Evolutionary conservation across 495 filamentous ascomycete genomes (phyloP).

Genomic region (Penicillium robsamsonii): DNA sequence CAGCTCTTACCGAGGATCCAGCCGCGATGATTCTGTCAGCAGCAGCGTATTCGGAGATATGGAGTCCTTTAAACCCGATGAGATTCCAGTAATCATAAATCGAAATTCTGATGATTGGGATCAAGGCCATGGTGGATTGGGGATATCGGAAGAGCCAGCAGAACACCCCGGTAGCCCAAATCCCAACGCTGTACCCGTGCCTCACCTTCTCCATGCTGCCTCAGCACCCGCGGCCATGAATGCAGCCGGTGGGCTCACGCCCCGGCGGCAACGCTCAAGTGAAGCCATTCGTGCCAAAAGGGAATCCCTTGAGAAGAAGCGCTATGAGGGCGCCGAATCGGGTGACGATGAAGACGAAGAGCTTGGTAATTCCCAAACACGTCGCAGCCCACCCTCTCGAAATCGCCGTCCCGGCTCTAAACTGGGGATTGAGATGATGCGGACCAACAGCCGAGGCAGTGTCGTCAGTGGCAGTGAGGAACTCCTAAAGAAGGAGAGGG

Average conservation of each 20-base stretch:
- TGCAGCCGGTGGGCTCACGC: constrained; percentile 38
- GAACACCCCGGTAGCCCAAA: constrained; percentile 27
- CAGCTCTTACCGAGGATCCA: constrained; percentile 72
- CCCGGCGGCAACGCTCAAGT: constrained; percentile 68
- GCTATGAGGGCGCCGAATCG: constrained; percentile 76
- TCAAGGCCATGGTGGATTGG: constrained; percentile 60
- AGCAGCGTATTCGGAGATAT: constrained; percentile 85
- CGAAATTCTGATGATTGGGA: constrained; percentile 73
- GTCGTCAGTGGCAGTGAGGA: constrained; percentile 58
- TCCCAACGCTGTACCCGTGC: constrained; percentile 38
- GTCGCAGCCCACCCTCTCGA: constrained; percentile 56
- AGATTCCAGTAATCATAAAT: constrained; percentile 72
- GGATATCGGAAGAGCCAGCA: constrained; percentile 57
- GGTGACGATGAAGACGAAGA: constrained; percentile 94
- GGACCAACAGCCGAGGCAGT: constrained; percentile 87
- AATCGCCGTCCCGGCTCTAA: constrained; percentile 66
- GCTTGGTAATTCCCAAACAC: constrained; percentile 59
- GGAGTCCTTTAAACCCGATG: constrained; percentile 75
- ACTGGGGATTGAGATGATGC: constrained; percentile 91
- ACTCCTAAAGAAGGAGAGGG: constrained; percentile 39
- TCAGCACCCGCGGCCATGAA: constrained; percentile 69
- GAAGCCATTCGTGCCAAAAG: constrained; percentile 76
- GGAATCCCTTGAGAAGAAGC: constrained; percentile 70
- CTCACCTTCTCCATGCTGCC: constrained; percentile 58
- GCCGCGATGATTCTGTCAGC: constrained; percentile 79